A percentile compares a stretch with the other conserved stretches of the same genome.
These are phyloP conservation scores for Cercophora samala DNA, from an alignment of 495 filamentous ascomycete genomes.

Conservation along the genomic window DNA sequence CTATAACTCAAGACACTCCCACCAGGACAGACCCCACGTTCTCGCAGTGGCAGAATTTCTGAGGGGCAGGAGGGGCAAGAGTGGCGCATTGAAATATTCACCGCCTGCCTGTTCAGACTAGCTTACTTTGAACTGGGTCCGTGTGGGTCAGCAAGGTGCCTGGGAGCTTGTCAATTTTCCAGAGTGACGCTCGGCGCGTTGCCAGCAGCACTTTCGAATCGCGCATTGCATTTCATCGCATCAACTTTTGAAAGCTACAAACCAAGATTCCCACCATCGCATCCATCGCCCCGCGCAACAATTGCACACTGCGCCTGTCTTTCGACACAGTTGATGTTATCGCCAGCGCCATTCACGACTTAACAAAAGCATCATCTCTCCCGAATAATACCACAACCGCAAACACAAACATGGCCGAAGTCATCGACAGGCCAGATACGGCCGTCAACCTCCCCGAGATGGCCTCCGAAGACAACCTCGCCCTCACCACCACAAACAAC, in stretches of 20 bases:
- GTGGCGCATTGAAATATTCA: conserved; percentile 1
- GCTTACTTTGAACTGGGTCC: background rate
- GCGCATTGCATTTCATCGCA: conserved; percentile 2
- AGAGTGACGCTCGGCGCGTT: background rate
- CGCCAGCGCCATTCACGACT: background rate
- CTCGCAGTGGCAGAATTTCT: conserved; percentile 33
- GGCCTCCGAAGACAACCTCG: conserved; percentile 18
- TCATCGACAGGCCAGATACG: conserved; percentile 16
- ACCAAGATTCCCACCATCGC: background rate
- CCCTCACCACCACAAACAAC: conserved; percentile 38
- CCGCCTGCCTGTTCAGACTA: conserved; percentile 15
- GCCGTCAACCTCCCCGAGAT: conserved; percentile 11
- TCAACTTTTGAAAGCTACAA: background rate
- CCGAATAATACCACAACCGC: background rate
- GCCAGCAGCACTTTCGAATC: background rate
- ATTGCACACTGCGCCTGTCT: background rate
- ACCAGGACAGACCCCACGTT: conserved; percentile 32
- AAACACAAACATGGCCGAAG: conserved; percentile 22
- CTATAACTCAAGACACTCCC: background rate
- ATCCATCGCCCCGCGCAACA: background rate
- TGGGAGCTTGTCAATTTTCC: conserved; percentile 6
- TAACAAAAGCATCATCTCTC: background rate
- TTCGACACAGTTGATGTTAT: no score
- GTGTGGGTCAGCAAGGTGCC: conserved; percentile 8
- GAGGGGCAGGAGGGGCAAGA: conserved; percentile 26